Conservation (phyloP, 345 rosid species). For the Gossypium turneri region DNA sequence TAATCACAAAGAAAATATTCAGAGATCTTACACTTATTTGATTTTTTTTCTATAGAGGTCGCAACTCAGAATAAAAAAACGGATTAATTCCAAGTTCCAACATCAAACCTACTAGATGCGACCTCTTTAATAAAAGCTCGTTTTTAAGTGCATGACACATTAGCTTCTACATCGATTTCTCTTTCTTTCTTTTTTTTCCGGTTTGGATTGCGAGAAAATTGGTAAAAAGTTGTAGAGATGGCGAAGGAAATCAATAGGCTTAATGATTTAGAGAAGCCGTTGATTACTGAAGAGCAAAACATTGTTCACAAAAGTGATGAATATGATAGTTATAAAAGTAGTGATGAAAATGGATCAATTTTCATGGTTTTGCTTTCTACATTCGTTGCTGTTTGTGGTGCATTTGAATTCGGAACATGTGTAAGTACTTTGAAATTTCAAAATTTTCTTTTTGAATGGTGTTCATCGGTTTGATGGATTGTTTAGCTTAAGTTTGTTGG, state of each 20-base stretch:
- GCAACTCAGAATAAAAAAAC: neutral
- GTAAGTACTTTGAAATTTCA: constrained; percentile 42
- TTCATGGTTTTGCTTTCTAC: constrained; percentile 72
- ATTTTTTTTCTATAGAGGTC: neutral
- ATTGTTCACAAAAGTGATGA: constrained; percentile 10
- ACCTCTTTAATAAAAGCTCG: neutral
- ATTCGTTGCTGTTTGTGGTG: constrained; percentile 79
- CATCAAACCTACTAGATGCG: neutral
- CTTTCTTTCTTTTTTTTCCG: neutral
- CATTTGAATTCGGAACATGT: constrained; percentile 87
- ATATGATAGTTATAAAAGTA: constrained; percentile 4
- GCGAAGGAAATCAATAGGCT: constrained; percentile 41
- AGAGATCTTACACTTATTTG: neutral
- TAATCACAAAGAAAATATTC: too few species aligned
- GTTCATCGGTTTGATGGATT: constrained; percentile 13
- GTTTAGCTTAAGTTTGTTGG: constrained; percentile 35
- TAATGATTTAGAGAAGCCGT: constrained; percentile 48
- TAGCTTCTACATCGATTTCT: neutral
- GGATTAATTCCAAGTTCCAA: neutral
- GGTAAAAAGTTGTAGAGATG: constrained; percentile 25
- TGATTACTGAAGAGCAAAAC: constrained; percentile 29
- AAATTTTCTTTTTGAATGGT: neutral
- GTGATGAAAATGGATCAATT: constrained; percentile 38
- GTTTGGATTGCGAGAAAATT: neutral
- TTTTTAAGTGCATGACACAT: neutral